These are phyloP conservation scores for Talaromyces sp. DNA, from an alignment of 2,329 filamentous ascomycete species.

Conservation along the genomic window DNA sequence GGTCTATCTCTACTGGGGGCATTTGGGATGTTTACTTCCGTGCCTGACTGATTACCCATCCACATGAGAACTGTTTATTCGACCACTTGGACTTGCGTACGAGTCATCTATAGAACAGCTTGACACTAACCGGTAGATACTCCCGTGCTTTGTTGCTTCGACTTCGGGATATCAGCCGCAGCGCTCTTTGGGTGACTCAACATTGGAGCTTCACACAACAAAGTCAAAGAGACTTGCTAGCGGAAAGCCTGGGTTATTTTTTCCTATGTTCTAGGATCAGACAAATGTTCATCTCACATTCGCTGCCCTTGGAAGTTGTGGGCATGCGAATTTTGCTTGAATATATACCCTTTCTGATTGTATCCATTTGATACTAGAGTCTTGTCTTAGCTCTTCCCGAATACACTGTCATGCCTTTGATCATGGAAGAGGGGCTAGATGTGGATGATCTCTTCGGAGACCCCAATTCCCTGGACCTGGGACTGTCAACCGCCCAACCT, in stretches of 20 bases:
- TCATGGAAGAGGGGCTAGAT: conserved; percentile 55
- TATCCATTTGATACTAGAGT: not conserved
- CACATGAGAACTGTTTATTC: not conserved
- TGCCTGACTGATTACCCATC: not conserved
- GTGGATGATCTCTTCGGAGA: conserved; percentile 76
- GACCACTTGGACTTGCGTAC: too few species aligned
- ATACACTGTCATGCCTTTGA: conserved; percentile 45
- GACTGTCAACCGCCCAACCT: conserved; percentile 52
- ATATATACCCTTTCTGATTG: not conserved
- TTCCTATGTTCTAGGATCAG: not conserved
- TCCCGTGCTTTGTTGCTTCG: not conserved
- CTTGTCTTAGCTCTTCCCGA: not conserved
- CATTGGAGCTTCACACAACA: not conserved
- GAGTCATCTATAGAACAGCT: not conserved
- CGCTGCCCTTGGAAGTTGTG: not conserved
- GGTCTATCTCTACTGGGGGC: not conserved
- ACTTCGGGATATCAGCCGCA: not conserved
- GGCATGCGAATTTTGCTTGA: not conserved
- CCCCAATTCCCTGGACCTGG: conserved; percentile 55
- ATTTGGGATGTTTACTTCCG: not conserved
- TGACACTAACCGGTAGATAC: not conserved
- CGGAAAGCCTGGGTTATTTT: not conserved
- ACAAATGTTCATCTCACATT: not conserved
- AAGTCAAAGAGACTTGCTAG: not conserved
- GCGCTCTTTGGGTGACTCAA: not conserved